phyloP scores from a whole-genome alignment of 108 stramenopile genomes.

The Pseudonitzschia multiseries region DNA sequence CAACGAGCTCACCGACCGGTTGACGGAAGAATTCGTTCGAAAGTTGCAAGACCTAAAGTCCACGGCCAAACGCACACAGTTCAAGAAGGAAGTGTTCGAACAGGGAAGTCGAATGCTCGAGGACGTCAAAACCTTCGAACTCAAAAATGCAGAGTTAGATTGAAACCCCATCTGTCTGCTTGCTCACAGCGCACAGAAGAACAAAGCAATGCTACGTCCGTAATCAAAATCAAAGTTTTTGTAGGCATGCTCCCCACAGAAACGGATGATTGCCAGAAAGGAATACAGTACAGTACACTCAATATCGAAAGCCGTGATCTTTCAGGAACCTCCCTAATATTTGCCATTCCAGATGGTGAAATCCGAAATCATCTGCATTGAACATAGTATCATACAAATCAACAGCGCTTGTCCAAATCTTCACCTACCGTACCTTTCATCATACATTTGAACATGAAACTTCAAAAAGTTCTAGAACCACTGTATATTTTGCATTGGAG shows the following conservation, averaged over 20 bases:
- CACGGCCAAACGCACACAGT: not conserved
- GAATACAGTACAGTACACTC: not conserved
- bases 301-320: not conserved
- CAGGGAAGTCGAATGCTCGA: not conserved
- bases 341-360: no score
- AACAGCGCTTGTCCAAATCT: no score
- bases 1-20: not conserved
- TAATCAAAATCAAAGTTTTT: not conserved
- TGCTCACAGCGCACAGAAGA: no score
- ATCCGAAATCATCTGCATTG: no score
- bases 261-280: not conserved
- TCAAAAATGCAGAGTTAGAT: not conserved
- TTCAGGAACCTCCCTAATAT: no score
- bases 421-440: no score
- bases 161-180: not conserved
- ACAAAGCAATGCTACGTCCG: not conserved
- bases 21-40: not conserved
- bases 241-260: not conserved
- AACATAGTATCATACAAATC: no score
- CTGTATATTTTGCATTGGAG: no score
- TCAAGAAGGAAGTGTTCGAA: not conserved
- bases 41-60: not conserved
- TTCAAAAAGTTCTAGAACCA: no score
- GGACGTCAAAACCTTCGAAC: not conserved
- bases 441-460: no score